These are phyloP conservation scores for Cladorrhinum samala DNA, from an alignment of 495 filamentous ascomycete genomes.

Conservation along the genomic window DNA sequence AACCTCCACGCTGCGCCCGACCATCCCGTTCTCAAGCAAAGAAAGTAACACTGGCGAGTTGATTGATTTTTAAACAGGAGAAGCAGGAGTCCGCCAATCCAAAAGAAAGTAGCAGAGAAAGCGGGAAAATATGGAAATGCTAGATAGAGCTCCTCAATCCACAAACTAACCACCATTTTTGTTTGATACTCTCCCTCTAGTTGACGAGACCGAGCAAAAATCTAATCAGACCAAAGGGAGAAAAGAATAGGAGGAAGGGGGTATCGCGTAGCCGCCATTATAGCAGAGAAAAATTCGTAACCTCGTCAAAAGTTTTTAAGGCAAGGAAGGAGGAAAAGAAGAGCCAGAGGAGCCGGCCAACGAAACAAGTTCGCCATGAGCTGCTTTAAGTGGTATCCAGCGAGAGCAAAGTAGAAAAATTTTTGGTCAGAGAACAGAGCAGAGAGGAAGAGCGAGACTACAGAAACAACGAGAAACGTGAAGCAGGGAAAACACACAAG, in stretches of 20 bases:
- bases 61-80: no score
- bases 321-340: conserved; percentile 7
- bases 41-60: no score
- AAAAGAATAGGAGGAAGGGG: neutral
- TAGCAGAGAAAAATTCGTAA: conserved; percentile 17
- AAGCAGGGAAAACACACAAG: conserved; percentile 16
- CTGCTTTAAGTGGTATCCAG: conserved; percentile 26
- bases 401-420: conserved; percentile 27
- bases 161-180: neutral
- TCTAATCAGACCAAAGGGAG: neutral
- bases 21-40: no score
- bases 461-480: conserved; percentile 17
- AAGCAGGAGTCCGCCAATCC: no score
- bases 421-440: conserved; percentile 21
- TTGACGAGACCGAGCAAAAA: neutral
- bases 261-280: neutral
- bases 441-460: conserved; percentile 26
- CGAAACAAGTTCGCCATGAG: conserved; percentile 12
- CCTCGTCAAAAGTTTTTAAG: conserved; percentile 10
- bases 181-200: neutral
- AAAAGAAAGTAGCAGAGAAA: no score
- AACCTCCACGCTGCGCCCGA: no score
- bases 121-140: no score
- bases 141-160: no score
- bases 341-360: conserved; percentile 1